phyloP scores from a whole-genome alignment of 139 green algal genomes.

The Eudorina sp. region DNA sequence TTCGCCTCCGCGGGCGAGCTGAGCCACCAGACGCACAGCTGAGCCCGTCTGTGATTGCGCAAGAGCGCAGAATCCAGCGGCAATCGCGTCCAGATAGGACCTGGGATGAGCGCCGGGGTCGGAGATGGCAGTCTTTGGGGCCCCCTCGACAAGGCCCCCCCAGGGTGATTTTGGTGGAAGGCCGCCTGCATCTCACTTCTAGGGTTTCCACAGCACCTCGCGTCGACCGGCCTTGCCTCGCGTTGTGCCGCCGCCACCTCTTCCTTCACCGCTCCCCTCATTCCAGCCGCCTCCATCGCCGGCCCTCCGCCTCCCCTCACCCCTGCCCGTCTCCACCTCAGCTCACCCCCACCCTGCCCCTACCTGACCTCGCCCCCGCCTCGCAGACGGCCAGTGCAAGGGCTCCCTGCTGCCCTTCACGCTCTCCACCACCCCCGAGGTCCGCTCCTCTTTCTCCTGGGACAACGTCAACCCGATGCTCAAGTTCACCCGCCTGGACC shows the following conservation, averaged over 20 bases:
- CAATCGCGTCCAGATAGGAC: too few relatives aligned
- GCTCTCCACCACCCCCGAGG: not conserved
- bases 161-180: too few relatives aligned
- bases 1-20: too few relatives aligned
- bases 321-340: not conserved
- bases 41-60: too few relatives aligned
- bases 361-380: not conserved
- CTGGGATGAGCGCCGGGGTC: too few relatives aligned
- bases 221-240: not conserved
- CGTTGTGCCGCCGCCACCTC: not conserved
- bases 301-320: not conserved
- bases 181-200: too few relatives aligned
- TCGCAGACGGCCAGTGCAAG: slow-evolving; percentile 9
- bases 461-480: not conserved
- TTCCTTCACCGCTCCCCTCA: not conserved
- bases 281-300: not conserved
- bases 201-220: too few relatives aligned
- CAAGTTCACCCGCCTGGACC: slow-evolving; percentile 32
- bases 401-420: slow-evolving; percentile 3
- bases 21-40: too few relatives aligned
- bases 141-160: too few relatives aligned
- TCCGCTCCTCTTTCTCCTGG: slow-evolving; percentile 8
- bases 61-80: too few relatives aligned
- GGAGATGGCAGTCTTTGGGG: too few relatives aligned
- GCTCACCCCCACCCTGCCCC: not conserved